Evolutionary conservation across 306 rosid species (phyloP), one percentile per base, ranked within the genome.

Genomic region (Myrica gale): DNA sequence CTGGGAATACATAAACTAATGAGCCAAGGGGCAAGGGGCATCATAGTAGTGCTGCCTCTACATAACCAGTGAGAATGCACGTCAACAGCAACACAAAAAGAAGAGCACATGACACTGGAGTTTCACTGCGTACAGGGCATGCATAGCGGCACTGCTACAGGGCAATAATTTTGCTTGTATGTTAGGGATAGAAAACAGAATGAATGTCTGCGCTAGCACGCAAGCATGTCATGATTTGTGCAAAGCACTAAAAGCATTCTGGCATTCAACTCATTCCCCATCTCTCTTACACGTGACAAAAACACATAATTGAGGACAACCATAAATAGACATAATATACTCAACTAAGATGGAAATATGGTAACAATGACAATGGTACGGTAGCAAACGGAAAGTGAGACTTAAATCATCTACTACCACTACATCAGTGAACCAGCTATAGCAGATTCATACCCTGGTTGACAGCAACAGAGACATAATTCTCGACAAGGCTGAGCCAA

Each of bases 401-500:
- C 78, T 16, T 51, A 56, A 74, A 75, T 66, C 17, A 71, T 45
- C 76, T 52, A 60, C 15, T 55, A 32, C 41, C 76, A 83, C 63
- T 21, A 69, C 53, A 69, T 42, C 42, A 78, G 72, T 71, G 62
- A 48, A 69, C 66, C 26, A 41, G 17, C 17, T 78, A 60, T 5
- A 19, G 72, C 21, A 81, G 72, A 80, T 74, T 70, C 46, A 77
- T 92, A 95, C 99, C 99, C 97, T 69, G 99, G 99, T 72, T 92
- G 99, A 68, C 99, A 95, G 87, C 99, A 95, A 84, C 99, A 95
- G 69, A 95, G 93, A 79, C 97, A 95, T 77, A 95, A 88, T 82
- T 95, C 99, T 82, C 99, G 86, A 78, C 99, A 95, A 82, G 99
- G 99, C 84, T 90, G 99, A 73, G 99, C 97, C 88, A 95, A 88